phyloP scores from a whole-genome alignment of 2,329 filamentous ascomycete genomes.

The Geosmithia flava region DNA sequence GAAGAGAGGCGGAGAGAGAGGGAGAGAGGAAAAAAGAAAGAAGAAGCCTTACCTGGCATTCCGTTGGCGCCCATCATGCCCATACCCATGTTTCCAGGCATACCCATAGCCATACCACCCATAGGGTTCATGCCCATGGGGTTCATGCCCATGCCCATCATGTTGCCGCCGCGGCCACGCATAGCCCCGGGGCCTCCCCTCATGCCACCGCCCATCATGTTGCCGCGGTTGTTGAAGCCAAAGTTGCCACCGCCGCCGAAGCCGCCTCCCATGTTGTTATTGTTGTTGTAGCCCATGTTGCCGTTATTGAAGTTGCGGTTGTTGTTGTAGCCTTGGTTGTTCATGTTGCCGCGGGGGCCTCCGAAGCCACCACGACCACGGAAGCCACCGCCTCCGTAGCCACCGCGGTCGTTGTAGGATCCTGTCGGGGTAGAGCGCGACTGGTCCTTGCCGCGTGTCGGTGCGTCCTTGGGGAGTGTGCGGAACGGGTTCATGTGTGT shows the following conservation, averaged over 20 bases:
- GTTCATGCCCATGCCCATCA: slow-evolving; percentile 37
- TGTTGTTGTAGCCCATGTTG: slow-evolving; percentile 24
- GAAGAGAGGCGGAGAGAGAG: background rate
- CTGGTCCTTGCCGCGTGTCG: slow-evolving; percentile 46
- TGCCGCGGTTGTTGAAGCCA: slow-evolving; percentile 30
- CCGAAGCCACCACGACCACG: slow-evolving; percentile 33
- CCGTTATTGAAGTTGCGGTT: slow-evolving; percentile 29
- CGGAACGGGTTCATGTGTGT: slow-evolving; percentile 77
- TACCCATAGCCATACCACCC: slow-evolving; percentile 39
- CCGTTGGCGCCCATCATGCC: slow-evolving; percentile 38
- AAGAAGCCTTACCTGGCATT: slow-evolving; percentile 17
- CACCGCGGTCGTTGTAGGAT: slow-evolving; percentile 34
- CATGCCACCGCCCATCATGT: slow-evolving; percentile 32
- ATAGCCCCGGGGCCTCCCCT: slow-evolving; percentile 36
- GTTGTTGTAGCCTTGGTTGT: slow-evolving; percentile 26
- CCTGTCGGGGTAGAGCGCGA: slow-evolving; percentile 40
- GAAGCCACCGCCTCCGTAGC: slow-evolving; percentile 35
- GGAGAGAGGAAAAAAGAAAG: background rate
- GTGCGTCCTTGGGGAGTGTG: slow-evolving; percentile 80
- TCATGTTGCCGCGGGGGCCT: slow-evolving; percentile 34
- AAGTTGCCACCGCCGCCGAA: slow-evolving; percentile 31
- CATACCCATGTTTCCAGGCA: slow-evolving; percentile 46
- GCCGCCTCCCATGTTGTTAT: slow-evolving; percentile 30
- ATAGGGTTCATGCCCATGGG: slow-evolving; percentile 33
- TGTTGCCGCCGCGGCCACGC: slow-evolving; percentile 33